phyloP scores from a whole-genome alignment of 176 grass and related monocot genomes.

The Dactylis glomerata region DNA sequence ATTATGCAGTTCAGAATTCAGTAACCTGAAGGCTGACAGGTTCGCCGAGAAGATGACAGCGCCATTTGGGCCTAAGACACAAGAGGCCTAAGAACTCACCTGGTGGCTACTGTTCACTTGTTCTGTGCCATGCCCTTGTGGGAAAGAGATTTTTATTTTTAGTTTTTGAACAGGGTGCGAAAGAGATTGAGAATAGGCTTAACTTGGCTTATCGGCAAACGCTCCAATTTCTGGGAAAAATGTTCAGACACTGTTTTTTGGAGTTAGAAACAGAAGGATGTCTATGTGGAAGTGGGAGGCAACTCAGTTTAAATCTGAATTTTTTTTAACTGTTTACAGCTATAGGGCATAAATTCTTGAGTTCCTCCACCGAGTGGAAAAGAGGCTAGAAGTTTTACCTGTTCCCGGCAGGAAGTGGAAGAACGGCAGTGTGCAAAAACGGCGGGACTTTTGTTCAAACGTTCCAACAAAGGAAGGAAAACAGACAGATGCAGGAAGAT shows the following conservation, averaged over 20 bases:
- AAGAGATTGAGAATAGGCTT: background rate
- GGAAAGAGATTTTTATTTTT: no score
- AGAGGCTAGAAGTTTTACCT: background rate
- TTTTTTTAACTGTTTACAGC: background rate
- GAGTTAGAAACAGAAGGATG: background rate
- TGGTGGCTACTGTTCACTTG: background rate
- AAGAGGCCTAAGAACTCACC: background rate
- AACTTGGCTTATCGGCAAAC: background rate
- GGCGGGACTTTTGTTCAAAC: constrained; percentile 48
- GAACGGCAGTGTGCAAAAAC: background rate
- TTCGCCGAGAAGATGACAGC: background rate
- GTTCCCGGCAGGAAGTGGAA: background rate
- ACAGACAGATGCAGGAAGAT: background rate
- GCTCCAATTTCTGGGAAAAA: background rate
- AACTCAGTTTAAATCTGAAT: background rate
- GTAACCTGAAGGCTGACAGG: background rate
- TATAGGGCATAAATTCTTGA: background rate
- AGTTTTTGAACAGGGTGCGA: no score
- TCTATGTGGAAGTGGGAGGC: background rate
- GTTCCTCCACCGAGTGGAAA: background rate
- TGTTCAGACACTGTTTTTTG: background rate
- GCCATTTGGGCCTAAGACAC: background rate
- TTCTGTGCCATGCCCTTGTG: background rate
- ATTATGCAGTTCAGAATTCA: background rate
- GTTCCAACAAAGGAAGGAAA: background rate